Evolutionary conservation across 2,329 filamentous ascomycete genomes (phyloP).

Genomic region (Bipolaris victoriae): DNA sequence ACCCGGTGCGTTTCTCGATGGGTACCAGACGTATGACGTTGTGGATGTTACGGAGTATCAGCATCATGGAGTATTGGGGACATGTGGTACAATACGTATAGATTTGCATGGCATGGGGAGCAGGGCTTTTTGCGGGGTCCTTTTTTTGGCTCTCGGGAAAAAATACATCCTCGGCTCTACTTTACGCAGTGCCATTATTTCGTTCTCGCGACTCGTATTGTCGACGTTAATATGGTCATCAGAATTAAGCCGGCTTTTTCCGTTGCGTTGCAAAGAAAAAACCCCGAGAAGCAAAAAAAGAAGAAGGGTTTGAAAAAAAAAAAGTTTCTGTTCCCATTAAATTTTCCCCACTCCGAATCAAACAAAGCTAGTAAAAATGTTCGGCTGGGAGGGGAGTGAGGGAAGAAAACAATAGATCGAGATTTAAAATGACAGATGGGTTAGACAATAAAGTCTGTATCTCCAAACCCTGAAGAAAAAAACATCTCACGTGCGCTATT

Average conservation of each 20-base stretch:
- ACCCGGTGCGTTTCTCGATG: not conserved
- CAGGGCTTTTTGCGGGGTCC: not conserved
- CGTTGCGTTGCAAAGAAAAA: not conserved
- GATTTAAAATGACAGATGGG: not conserved
- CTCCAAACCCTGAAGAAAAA: not conserved
- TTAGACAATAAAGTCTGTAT: constrained; percentile 5
- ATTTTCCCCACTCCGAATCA: too few species aligned
- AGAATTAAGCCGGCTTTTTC: constrained; percentile 6
- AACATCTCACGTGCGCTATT: too few species aligned
- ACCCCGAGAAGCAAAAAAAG: not conserved
- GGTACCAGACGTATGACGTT: not conserved
- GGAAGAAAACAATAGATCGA: not conserved
- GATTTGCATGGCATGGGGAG: not conserved
- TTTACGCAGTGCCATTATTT: not conserved
- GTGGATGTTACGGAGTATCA: constrained; percentile 10
- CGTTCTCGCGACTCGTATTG: not conserved
- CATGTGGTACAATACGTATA: not conserved
- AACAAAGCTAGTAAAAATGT: too few species aligned
- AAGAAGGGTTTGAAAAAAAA: not conserved
- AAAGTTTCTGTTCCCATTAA: not conserved
- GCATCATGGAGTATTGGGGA: not conserved
- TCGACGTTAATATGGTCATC: not conserved
- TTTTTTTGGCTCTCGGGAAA: not conserved
- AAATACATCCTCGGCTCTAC: not conserved
- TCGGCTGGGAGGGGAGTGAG: not conserved